Conservation (phyloP, 1,284 basidiomycete species). For the Leccinum ponderosum region DNA sequence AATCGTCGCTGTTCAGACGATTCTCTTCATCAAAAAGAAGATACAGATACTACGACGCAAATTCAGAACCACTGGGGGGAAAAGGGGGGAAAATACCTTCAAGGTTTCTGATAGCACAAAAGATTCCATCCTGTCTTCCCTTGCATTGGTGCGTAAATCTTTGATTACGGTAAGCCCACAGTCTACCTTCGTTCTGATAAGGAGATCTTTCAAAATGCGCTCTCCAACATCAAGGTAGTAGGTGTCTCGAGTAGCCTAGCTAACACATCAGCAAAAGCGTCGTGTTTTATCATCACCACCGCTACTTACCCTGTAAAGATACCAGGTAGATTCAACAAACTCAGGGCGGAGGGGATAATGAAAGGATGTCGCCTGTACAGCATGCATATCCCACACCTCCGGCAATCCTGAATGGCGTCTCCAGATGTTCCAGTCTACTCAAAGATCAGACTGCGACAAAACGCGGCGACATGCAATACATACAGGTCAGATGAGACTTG, state of each 20-base stretch:
- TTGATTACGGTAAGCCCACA: constrained; percentile 85
- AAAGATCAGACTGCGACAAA: background rate
- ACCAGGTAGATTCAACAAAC: constrained; percentile 93
- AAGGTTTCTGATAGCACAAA: constrained; percentile 90
- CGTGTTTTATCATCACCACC: background rate
- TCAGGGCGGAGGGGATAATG: constrained; percentile 90
- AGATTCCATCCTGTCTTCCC: constrained; percentile 92
- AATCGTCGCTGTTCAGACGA: constrained; percentile 70
- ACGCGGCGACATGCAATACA: constrained; percentile 28
- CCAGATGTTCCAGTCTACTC: constrained; percentile 88
- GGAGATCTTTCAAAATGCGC: constrained; percentile 77
- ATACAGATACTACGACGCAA: constrained; percentile 72
- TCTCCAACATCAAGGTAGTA: constrained; percentile 92
- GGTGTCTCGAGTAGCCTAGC: constrained; percentile 86
- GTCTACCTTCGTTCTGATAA: constrained; percentile 69
- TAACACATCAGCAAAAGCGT: constrained; percentile 4
- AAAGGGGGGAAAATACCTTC: constrained; percentile 51
- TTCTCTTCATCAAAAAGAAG: constrained; percentile 89
- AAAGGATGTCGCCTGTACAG: constrained; percentile 69
- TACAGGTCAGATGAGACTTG: constrained; percentile 81
- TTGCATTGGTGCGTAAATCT: constrained; percentile 78
- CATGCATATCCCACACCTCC: constrained; percentile 85
- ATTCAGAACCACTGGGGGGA: constrained; percentile 4
- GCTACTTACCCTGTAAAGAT: constrained; percentile 76
- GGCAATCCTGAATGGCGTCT: constrained; percentile 80